Evolutionary conservation across 108 stramenopile species (phyloP).

Genomic region (Halocafeteria seosinensis): DNA sequence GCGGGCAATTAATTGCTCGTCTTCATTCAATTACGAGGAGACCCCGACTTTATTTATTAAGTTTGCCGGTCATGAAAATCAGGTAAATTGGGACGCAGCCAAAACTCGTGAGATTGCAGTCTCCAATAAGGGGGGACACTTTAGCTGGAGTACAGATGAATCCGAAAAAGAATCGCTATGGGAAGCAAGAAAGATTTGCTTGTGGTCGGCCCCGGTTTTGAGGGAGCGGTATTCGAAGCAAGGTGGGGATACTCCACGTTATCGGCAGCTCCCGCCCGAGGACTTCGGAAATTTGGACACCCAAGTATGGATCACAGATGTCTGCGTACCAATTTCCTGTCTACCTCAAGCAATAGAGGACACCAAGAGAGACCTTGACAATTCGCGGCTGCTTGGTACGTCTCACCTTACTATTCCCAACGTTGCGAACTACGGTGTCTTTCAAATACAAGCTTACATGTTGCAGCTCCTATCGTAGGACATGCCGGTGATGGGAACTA

Average conservation of each 20-base stretch:
- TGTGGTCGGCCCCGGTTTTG: conserved; percentile 17
- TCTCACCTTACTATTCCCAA: no score
- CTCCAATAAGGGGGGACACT: conserved; percentile 29
- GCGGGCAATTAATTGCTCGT: conserved; percentile 41
- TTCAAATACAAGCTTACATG: no score
- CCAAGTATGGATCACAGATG: conserved; percentile 41
- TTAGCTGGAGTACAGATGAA: conserved; percentile 33
- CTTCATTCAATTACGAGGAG: conserved; percentile 23
- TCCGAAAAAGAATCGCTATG: conserved; percentile 52
- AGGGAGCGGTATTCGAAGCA: background rate
- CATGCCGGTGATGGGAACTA: conserved; percentile 96
- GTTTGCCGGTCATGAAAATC: conserved; percentile 43
- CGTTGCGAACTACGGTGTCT: no score
- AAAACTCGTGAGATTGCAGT: conserved; percentile 27
- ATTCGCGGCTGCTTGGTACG: conserved; percentile 23
- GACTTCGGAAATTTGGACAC: background rate
- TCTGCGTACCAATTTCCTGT: conserved; percentile 72
- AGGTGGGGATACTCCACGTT: background rate
- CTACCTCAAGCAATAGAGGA: conserved; percentile 58
- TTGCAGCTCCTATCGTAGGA: conserved; percentile 75
- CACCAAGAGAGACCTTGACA: conserved; percentile 27
- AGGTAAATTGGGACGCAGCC: background rate
- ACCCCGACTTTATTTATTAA: conserved; percentile 60
- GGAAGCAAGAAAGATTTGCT: conserved; percentile 60
- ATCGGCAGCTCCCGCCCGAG: background rate